Evolutionary conservation across 225 moss, liverwort and hornwort species (phyloP).

Genomic region (Climacium dendroides): DNA sequence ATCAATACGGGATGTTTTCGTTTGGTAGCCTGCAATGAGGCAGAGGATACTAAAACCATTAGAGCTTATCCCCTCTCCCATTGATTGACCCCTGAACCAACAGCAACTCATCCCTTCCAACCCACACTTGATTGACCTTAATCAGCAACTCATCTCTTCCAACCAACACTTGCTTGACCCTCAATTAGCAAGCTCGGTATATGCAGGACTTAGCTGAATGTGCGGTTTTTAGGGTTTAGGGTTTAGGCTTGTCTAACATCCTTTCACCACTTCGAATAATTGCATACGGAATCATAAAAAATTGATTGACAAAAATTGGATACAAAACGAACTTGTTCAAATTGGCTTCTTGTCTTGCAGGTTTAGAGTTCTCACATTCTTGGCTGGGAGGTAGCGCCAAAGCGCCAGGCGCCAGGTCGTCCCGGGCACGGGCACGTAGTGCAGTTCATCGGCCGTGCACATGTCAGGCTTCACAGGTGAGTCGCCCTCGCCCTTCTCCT

Average conservation of each 20-base stretch:
- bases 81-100: not conserved
- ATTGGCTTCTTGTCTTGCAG: not conserved
- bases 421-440: conserved; percentile 80
- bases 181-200: not conserved
- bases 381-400: conserved; percentile 74
- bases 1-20: conserved; percentile 81
- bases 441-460: conserved; percentile 86
- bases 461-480: conserved; percentile 58
- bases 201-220: not conserved
- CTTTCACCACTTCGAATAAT: not conserved
- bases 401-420: conserved; percentile 86
- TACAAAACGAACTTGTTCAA: not conserved
- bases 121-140: not conserved
- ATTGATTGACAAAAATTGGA: not conserved
- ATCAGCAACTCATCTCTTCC: not conserved
- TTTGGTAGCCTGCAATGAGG: conserved; percentile 40
- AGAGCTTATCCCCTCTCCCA: not conserved
- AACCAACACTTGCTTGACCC: not conserved
- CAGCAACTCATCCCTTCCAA: not conserved
- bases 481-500: not conserved
- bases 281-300: not conserved
- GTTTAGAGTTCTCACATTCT: conserved; percentile 15
- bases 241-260: not conserved
- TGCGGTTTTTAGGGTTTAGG: not conserved
- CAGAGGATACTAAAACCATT: not conserved